These are phyloP conservation scores for Eragrostis tef DNA, from an alignment of 202 grass and related monocot genomes.

Conservation along the genomic window DNA sequence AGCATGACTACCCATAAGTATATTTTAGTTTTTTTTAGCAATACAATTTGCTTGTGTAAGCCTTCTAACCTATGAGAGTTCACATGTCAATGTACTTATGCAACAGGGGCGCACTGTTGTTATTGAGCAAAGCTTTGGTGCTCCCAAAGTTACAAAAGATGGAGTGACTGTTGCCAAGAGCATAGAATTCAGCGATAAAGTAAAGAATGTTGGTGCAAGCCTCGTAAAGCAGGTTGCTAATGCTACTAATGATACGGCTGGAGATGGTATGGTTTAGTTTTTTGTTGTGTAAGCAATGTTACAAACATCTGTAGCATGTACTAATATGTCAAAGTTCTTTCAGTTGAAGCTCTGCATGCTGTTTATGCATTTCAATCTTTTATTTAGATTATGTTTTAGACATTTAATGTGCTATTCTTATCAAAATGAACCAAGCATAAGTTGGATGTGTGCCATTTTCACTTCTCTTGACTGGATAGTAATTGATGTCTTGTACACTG, in stretches of 20 bases:
- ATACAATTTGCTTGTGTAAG: not conserved
- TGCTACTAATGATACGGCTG: slow-evolving; percentile 92
- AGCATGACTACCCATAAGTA: not conserved
- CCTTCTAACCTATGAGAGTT: too few relatives aligned
- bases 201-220: slow-evolving; percentile 91
- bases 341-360: slow-evolving; percentile 1
- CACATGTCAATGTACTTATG: slow-evolving; percentile 6
- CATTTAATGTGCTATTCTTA: not conserved
- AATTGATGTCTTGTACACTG: not conserved
- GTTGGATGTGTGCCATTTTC: not conserved
- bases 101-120: slow-evolving; percentile 86
- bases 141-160: slow-evolving; percentile 97
- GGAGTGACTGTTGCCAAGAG: slow-evolving; percentile 96
- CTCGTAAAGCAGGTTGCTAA: slow-evolving; percentile 98
- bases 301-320: not conserved
- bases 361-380: not conserved
- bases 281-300: not conserved
- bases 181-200: slow-evolving; percentile 87
- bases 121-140: slow-evolving; percentile 92
- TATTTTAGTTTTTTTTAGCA: not conserved
- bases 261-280: slow-evolving; percentile 66
- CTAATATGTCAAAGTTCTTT: slow-evolving; percentile 19
- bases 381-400: not conserved
- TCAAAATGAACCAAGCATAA: not conserved
- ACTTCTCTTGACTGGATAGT: not conserved